Evolutionary conservation across 2,329 filamentous ascomycete species (phyloP).

Genomic region (Cladosporium cucumerinum): DNA sequence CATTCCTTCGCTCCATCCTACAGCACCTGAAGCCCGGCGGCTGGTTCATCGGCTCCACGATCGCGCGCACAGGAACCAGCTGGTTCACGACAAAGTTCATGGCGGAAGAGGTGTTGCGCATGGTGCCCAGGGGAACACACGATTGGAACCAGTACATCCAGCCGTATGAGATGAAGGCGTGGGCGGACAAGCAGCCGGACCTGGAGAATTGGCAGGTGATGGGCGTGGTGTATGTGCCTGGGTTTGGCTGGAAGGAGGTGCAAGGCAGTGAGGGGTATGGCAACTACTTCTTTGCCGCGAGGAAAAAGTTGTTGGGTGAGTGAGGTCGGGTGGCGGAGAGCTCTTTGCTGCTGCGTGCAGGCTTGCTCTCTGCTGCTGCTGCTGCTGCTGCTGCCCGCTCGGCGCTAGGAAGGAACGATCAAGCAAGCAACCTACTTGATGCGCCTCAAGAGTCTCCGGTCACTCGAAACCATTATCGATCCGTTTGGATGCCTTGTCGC

Average conservation of each 20-base stretch:
- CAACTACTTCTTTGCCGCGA: constrained; percentile 93
- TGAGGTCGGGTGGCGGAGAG: not conserved
- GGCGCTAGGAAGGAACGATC: not conserved
- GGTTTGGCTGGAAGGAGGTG: constrained; percentile 83
- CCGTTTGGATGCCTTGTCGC: not conserved
- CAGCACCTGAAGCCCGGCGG: constrained; percentile 83
- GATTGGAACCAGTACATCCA: constrained; percentile 97
- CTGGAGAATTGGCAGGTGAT: constrained; percentile 63
- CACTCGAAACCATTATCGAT: not conserved
- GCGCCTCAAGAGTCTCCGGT: not conserved
- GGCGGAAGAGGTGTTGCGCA: constrained; percentile 80
- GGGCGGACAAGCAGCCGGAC: constrained; percentile 42
- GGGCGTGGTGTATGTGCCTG: constrained; percentile 88
- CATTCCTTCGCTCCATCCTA: constrained; percentile 69
- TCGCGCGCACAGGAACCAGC: constrained; percentile 81
- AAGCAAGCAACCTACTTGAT: not conserved
- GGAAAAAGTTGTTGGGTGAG: constrained; percentile 43
- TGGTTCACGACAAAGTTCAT: constrained; percentile 91
- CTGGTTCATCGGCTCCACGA: constrained; percentile 90
- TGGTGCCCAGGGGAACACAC: constrained; percentile 90
- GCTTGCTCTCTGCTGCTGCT: not conserved
- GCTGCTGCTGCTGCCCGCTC: not conserved
- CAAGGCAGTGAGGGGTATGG: constrained; percentile 77
- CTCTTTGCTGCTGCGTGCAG: not conserved
- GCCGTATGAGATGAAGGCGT: constrained; percentile 65